These are phyloP conservation scores for Camellia granthamiana DNA, from an alignment of 148 eudicot species.

Conservation along the genomic window DNA sequence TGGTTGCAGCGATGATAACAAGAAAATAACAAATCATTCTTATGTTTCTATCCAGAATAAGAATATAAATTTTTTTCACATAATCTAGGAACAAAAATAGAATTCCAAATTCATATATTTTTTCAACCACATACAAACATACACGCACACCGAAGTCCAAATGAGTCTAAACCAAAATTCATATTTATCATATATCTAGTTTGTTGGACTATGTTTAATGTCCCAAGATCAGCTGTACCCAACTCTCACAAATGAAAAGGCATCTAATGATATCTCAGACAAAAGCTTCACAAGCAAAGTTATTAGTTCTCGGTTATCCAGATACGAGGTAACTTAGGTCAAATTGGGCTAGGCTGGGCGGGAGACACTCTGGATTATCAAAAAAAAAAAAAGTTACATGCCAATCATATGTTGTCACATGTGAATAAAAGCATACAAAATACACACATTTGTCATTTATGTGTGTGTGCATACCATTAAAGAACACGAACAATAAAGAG, in stretches of 20 bases:
- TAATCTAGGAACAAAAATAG: background rate
- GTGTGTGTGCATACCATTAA: too few species aligned
- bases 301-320: background rate
- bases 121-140: background rate
- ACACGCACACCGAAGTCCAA: background rate
- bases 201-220: background rate
- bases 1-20: background rate
- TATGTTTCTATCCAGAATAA: background rate
- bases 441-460: too few species aligned
- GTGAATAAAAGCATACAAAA: too few species aligned
- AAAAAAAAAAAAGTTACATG: background rate
- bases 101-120: background rate
- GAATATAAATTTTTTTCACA: background rate
- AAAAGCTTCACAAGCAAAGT: conserved; percentile 2
- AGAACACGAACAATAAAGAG: too few species aligned
- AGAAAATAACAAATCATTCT: background rate
- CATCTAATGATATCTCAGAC: background rate
- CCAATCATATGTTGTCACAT: too few species aligned
- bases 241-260: background rate
- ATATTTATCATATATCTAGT: background rate
- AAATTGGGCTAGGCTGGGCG: too few species aligned
- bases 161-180: background rate
- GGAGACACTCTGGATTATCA: background rate
- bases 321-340: background rate
- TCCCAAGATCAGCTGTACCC: background rate